Evolutionary conservation across 345 rosid species (phyloP), one percentile per base, ranked within the genome.

Genomic region (Eucalyptus sp.): DNA sequence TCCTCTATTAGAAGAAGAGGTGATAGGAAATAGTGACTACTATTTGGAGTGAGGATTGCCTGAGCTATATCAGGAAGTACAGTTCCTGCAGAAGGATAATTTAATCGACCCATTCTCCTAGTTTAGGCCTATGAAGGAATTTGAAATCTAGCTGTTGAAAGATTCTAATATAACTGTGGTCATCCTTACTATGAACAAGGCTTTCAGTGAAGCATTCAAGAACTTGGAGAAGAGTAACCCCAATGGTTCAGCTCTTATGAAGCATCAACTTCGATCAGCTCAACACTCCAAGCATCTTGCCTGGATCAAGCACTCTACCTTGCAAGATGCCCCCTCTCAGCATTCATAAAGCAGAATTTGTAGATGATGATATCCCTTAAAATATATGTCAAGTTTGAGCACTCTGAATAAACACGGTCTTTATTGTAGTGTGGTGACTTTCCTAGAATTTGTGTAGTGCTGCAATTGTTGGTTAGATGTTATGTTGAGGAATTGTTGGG

Each of bases 71-170:
- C 93, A 3, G 94, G 92, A 91, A 91, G 27, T 86, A 52, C 95
- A 49, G n/a, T 94, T 91, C 99, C 97, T 58, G 92, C 97, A 22
- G 15, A 94, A 93, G 87, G 97, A 97, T 51, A 91, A 91, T 90
- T 87, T 97, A 86, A 89, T 91, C 18, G 88, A 92, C 8, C 90
- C 90, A 80, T 95, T 97, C 90, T 91, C 93, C 88, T 91, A 90
- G 90, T 96, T 95, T 92, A 96, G 98, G 56, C 91, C 95, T 49
- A 87, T 97, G 93, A 95, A 93, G 89, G 93, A 94, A 83, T 90
- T 95, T 2, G 96, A 94, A 90, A 90, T 92, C 88, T 92, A 93
- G 46, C 49, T 92, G 27, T 87, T 86, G 24, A 91, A 92, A 86
- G 95, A 95, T 80, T 90, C 90, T 27, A 51, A 88, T 79, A 91